Percentiles rank a stretch among this genome's conserved stretches.
These are phyloP conservation scores for Phytophthora foliorum DNA, from an alignment of 352 stramenopile species.

Conservation along the genomic window DNA sequence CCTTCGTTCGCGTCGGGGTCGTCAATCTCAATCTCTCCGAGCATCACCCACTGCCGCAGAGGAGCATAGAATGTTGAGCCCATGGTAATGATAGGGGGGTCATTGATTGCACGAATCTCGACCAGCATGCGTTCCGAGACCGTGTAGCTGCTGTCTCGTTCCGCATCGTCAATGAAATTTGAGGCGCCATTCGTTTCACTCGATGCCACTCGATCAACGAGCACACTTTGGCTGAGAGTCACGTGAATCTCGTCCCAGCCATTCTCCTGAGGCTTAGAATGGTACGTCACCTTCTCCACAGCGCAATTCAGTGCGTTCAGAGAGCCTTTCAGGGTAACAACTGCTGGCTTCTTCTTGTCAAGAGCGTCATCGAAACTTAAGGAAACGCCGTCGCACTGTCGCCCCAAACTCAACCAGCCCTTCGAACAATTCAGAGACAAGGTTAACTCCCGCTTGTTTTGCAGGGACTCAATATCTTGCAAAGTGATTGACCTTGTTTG, in stretches of 20 bases:
- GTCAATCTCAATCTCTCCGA: slow-evolving; percentile 36
- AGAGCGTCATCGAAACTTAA: slow-evolving; percentile 7
- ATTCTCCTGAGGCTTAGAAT: slow-evolving; percentile 34
- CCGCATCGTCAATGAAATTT: background rate
- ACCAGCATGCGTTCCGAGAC: slow-evolving; percentile 50
- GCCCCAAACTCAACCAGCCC: slow-evolving; percentile 46
- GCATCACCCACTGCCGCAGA: slow-evolving; percentile 37
- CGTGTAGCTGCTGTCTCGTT: slow-evolving; percentile 34
- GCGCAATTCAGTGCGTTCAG: slow-evolving; percentile 59
- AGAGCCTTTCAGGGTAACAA: slow-evolving; percentile 39
- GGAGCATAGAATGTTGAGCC: slow-evolving; percentile 38
- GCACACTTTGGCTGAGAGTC: slow-evolving; percentile 41
- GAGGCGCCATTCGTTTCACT: background rate
- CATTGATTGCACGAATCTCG: slow-evolving; percentile 56
- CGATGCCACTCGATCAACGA: background rate
- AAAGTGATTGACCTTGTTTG: slow-evolving; percentile 53
- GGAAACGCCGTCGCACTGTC: slow-evolving; percentile 22
- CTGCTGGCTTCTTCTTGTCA: background rate
- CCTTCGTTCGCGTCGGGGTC: slow-evolving; percentile 59
- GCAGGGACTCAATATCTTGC: slow-evolving; percentile 32
- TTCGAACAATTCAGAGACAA: slow-evolving; percentile 49
- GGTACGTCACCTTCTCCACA: slow-evolving; percentile 60
- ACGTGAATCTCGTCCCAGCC: slow-evolving; percentile 54
- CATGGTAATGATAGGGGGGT: slow-evolving; percentile 48
- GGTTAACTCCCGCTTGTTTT: slow-evolving; percentile 19